Percentiles rank a stretch among this genome's conserved stretches.
Evolutionary conservation across 2,329 filamentous ascomycete species (phyloP).

Genomic region (Aspergillus piperis): DNA sequence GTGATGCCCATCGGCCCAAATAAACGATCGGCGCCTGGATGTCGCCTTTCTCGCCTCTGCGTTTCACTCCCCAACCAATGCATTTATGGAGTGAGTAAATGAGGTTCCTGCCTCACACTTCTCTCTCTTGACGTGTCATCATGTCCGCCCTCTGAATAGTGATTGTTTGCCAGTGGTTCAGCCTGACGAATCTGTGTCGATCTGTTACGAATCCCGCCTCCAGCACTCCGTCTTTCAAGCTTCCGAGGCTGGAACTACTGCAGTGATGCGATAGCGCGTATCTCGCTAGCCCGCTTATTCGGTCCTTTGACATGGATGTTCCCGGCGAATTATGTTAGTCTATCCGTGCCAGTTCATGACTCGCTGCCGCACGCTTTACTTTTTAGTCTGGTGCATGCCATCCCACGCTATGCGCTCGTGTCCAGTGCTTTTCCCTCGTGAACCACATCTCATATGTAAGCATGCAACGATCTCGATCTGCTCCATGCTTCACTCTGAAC

Average conservation of each 20-base stretch:
- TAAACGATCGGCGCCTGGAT: neutral
- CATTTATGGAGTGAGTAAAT: too few relatives aligned
- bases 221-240: neutral
- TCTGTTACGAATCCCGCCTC: neutral
- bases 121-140: too few relatives aligned
- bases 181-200: neutral
- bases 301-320: neutral
- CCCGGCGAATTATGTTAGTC: neutral
- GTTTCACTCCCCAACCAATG: too few relatives aligned
- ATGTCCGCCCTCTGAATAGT: too few relatives aligned
- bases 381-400: neutral
- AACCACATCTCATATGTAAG: neutral
- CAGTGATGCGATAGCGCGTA: conserved; percentile 1
- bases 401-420: neutral
- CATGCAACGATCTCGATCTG: neutral
- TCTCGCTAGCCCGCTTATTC: neutral
- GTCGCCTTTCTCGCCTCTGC: neutral
- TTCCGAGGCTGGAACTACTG: neutral
- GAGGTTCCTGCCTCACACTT: too few relatives aligned
- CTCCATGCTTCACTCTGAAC: neutral
- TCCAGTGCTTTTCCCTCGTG: neutral
- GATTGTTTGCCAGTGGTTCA: neutral
- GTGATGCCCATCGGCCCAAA: conserved; percentile 15
- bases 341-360: neutral
- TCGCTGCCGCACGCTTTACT: neutral